Evolutionary conservation across 2,329 filamentous ascomycete genomes (phyloP).

Genomic region (Fusarium sp.): DNA sequence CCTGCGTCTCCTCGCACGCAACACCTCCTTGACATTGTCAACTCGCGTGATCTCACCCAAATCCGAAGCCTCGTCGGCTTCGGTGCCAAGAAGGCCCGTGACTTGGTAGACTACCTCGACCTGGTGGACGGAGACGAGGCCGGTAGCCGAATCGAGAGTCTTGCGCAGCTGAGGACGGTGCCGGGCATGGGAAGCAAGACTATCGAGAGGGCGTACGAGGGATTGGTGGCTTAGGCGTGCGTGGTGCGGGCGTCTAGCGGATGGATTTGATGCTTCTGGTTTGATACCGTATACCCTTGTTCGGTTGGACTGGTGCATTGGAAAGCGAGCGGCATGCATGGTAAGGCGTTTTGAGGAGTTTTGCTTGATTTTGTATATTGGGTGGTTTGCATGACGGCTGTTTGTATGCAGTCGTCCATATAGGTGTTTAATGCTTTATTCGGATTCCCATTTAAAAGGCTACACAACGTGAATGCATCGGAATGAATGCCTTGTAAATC

Average conservation of each 20-base stretch:
- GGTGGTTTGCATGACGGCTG: slow-evolving; percentile 34
- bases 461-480: neutral
- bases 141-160: slow-evolving; percentile 56
- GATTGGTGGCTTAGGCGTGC: slow-evolving; percentile 48
- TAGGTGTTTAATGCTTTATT: slow-evolving; percentile 27
- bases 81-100: slow-evolving; percentile 76
- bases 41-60: slow-evolving; percentile 74
- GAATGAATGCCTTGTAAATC: neutral
- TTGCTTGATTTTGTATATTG: slow-evolving; percentile 22
- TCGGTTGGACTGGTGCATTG: slow-evolving; percentile 35
- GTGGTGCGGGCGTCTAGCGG: slow-evolving; percentile 1
- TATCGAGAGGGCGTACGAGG: slow-evolving; percentile 67
- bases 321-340: slow-evolving; percentile 19
- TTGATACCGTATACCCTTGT: slow-evolving; percentile 39
- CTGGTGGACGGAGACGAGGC: slow-evolving; percentile 53
- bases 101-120: slow-evolving; percentile 68
- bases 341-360: slow-evolving; percentile 38
- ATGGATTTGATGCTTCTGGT: slow-evolving; percentile 35
- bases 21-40: slow-evolving; percentile 76
- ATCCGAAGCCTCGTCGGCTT: slow-evolving; percentile 78
- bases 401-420: slow-evolving; percentile 14
- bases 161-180: slow-evolving; percentile 64
- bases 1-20: slow-evolving; percentile 66
- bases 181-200: slow-evolving; percentile 69
- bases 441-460: neutral